Conservation (phyloP, 192 early-diverging fungal species). For the Coemansia sp. region DNA sequence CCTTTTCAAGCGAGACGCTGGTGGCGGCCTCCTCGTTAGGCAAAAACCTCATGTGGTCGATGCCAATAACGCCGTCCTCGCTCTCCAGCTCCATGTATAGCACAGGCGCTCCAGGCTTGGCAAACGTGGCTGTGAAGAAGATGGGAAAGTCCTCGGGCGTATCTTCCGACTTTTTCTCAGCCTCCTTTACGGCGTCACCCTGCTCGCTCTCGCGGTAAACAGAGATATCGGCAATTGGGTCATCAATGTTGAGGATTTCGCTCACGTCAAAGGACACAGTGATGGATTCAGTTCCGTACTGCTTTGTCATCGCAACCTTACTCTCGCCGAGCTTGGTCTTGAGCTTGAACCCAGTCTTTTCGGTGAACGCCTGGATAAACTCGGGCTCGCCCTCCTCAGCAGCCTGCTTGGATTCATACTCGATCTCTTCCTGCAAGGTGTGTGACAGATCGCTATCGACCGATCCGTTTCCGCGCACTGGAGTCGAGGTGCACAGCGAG, state of each 20-base stretch:
- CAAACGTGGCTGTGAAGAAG: slow-evolving; percentile 75
- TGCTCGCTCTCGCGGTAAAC: slow-evolving; percentile 57
- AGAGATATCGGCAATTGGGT: slow-evolving; percentile 61
- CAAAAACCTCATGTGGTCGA: slow-evolving; percentile 78
- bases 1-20: slow-evolving; percentile 70
- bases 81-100: slow-evolving; percentile 77
- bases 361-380: slow-evolving; percentile 73
- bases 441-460: slow-evolving; percentile 70
- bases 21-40: slow-evolving; percentile 62
- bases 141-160: slow-evolving; percentile 72
- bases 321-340: slow-evolving; percentile 75
- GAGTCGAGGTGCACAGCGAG: slow-evolving; percentile 32
- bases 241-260: slow-evolving; percentile 76
- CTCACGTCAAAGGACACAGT: slow-evolving; percentile 84
- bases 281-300: slow-evolving; percentile 89
- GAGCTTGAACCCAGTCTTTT: slow-evolving; percentile 68
- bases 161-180: slow-evolving; percentile 63
- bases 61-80: slow-evolving; percentile 81
- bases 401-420: slow-evolving; percentile 66
- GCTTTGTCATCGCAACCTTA: slow-evolving; percentile 76
- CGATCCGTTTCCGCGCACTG: slow-evolving; percentile 34
- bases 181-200: slow-evolving; percentile 55
- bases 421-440: slow-evolving; percentile 71
- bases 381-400: slow-evolving; percentile 58
- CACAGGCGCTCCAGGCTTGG: slow-evolving; percentile 73